A percentile compares a stretch with the other conserved stretches of the same genome.
phyloP scores from a whole-genome alignment of 139 green algal genomes.

The Astrephomene gubernaculifera region DNA sequence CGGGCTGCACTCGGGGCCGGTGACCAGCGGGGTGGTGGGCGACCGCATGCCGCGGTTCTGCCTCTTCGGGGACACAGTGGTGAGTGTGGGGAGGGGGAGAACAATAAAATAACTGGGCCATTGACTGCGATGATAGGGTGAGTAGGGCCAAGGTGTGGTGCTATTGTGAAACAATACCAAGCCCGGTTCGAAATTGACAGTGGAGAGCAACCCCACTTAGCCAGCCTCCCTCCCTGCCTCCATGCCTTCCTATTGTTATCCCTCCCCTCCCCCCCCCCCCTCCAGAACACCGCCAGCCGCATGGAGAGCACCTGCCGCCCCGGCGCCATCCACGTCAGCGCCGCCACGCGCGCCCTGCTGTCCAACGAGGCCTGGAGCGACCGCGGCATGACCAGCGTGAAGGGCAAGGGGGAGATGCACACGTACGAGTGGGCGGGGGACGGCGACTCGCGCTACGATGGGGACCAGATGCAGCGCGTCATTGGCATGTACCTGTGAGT shows the following conservation, averaged over 20 bases:
- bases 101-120: no score
- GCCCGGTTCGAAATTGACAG: no score
- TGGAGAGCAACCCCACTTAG: no score
- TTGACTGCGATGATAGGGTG: no score
- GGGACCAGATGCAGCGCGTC: conserved; percentile 20
- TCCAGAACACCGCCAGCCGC: conserved; percentile 66
- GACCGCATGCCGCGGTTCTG: conserved; percentile 42
- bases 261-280: conserved; percentile 3
- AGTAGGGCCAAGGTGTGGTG: no score
- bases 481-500: conserved; percentile 33
- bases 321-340: conserved; percentile 58
- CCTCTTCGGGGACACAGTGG: conserved; percentile 33
- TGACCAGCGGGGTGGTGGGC: conserved; percentile 34
- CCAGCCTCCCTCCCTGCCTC: neutral
- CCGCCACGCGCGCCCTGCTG: neutral
- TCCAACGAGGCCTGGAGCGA: conserved; percentile 15
- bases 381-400: conserved; percentile 27
- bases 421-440: conserved; percentile 40
- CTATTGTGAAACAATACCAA: no score
- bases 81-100: neutral
- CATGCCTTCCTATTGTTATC: neutral
- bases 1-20: conserved; percentile 36
- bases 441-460: neutral
- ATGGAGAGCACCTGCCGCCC: conserved; percentile 69
- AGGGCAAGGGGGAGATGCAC: conserved; percentile 41